phyloP scores from a whole-genome alignment of 495 filamentous ascomycete genomes.

The Glonium stellatum region DNA sequence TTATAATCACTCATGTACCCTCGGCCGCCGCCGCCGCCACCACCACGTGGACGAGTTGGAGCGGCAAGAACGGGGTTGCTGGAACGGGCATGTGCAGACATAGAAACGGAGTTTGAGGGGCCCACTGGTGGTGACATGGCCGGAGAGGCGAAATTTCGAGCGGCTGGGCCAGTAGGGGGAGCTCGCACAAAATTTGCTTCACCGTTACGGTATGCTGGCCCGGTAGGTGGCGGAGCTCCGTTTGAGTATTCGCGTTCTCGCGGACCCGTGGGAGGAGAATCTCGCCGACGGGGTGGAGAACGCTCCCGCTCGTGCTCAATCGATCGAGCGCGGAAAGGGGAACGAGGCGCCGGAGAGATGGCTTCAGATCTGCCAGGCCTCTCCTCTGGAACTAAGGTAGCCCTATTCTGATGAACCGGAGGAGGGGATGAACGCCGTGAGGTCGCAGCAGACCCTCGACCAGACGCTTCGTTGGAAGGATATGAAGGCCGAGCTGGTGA shows the following conservation, averaged over 20 bases:
- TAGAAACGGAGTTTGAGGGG: conserved; percentile 40
- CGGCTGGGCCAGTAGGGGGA: conserved; percentile 36
- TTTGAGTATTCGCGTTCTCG: conserved; percentile 19
- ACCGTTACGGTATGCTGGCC: conserved; percentile 31
- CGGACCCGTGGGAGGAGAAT: conserved; percentile 29
- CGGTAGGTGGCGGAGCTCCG: conserved; percentile 20
- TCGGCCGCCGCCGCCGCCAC: conserved; percentile 26
- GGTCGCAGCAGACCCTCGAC: conserved; percentile 31
- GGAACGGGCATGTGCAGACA: conserved; percentile 45
- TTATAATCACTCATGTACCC: conserved; percentile 33
- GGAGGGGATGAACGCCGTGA: conserved; percentile 39
- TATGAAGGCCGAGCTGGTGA: conserved; percentile 28
- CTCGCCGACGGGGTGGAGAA: conserved; percentile 22
- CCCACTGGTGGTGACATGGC: conserved; percentile 43
- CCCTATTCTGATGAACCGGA: conserved; percentile 34
- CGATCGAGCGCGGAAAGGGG: conserved; percentile 17
- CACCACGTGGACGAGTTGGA: conserved; percentile 54
- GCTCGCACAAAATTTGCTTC: conserved; percentile 29
- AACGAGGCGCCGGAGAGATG: conserved; percentile 21
- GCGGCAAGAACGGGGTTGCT: conserved; percentile 50
- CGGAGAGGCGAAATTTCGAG: conserved; percentile 34
- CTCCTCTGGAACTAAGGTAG: conserved; percentile 21
- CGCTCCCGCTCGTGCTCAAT: conserved; percentile 10
- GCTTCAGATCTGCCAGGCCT: conserved; percentile 8
- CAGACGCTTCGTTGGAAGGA: conserved; percentile 29